Base-by-base conservation (phyloP, 2,329 filamentous ascomycete genomes). In the Colletotrichum tamarilloi region DNA sequence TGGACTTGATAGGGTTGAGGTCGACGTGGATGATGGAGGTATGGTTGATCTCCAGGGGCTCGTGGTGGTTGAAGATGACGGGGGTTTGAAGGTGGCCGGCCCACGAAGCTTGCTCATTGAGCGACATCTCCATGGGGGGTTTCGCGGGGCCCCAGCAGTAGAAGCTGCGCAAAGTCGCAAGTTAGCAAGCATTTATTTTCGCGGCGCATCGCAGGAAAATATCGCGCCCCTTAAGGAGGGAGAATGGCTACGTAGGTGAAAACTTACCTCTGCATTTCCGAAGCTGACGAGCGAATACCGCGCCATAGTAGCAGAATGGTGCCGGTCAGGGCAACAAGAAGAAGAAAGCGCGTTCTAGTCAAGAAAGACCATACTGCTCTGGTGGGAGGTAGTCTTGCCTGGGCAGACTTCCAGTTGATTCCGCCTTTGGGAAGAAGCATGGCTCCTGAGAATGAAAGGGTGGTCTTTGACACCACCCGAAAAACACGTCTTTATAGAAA, bases 91-190 rank as follows among this genome's bases (percentile, higher is more conserved):
- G 87, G 81, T 98, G 95, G 71, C 91, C 92, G 77, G 94, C 93
- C 97, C 97, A 99, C 76, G 94, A 90, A 75, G 92, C 92, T 82
- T 96, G 93, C 81, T 99, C 97, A 81, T 98, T 98, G 68, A 93
- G 86, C 55, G 93, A 91, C 95, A 99, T 98, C 76, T 97, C 92
- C 92, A 97, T 97, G 66, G 97, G 97, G n/a, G 97, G 91, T 86
- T 97, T 98, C 28, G 93, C 91, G 16, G 97, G 96, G 14, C 97
- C 97, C 90, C 95, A 98, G 87, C 97, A 99, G 85, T 98, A 97
- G 85, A 97, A 98, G 85, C 96, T 98, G 57, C 60, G 26, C 42
- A 11, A 32, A 12, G 28, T 62, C 32, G n/a, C 38, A 63, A 65
- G 66, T 75, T 59, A 73, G 70, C 28, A 38, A 55, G 46, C 12